Evolutionary conservation across 441 rosid species (phyloP), one percentile per base, ranked within the genome.

Genomic region (Erodium moschatum): DNA sequence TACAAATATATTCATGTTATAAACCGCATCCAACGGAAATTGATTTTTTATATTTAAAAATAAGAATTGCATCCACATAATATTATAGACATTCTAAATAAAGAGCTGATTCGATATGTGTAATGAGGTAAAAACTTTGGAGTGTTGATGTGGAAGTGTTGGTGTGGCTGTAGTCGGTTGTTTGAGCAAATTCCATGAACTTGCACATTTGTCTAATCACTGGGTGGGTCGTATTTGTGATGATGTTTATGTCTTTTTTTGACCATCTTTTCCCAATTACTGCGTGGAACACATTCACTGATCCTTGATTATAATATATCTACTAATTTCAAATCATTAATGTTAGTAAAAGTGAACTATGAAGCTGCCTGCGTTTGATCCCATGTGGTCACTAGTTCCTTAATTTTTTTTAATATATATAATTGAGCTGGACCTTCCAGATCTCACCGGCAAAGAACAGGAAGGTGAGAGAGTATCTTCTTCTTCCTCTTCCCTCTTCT

Each of bases 401-500:
- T 46, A 46, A 24, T 46, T 15, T 50, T n/a, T 50, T 50, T 50
- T 4, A 52, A 52, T 52, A 52, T 52, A 15, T 52, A 52, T 16
- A 2, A 52, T 15, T 16, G 60, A 52, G 60, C 60, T 52, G 60
- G 60, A 52, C 20, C 60, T 18, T 52, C 19, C 20, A 52, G 20
- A 8, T 52, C 60, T 52, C 60, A 52, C 60, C 21, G 6, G 38
- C 60, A 52, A 11, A 11, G 56, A 52, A 0, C 60, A 52, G 60
- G 60, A 52, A 52, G 20, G 60, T 52, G 60, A 52, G 60, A 18
- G 18, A 52, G 60, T 52, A 16, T 52, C 60, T 52, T 52, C 60
- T 52, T 52, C 60, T 52, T 5, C 19, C 6, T 3, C 19, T 3
- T 50, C 0, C 48, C 2, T 1, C 0, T 42, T 13, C 10, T 13